Evolutionary conservation across 768 basidiomycete species (phyloP).

Genomic region (Panus rudis): DNA sequence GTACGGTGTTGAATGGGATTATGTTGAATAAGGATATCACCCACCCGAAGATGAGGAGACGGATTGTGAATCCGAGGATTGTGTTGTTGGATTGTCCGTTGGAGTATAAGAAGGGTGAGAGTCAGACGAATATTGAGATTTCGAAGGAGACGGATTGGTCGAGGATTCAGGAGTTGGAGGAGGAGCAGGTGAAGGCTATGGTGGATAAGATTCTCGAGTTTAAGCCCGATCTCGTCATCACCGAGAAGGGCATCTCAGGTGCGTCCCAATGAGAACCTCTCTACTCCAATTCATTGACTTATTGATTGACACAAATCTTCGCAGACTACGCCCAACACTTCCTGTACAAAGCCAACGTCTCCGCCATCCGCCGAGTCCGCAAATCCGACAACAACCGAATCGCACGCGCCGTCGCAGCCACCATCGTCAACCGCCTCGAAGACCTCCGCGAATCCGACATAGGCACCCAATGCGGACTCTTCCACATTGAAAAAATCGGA

Average conservation of each 20-base stretch:
- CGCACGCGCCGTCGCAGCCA: conserved; percentile 90
- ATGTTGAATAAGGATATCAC: conserved; percentile 99
- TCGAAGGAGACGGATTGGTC: conserved; percentile 92
- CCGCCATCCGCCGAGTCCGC: conserved; percentile 93
- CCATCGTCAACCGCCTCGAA: conserved; percentile 94
- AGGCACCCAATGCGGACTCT: conserved; percentile 91
- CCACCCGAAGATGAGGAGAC: conserved; percentile 91
- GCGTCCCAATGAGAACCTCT: conserved; percentile 27
- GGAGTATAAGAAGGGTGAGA: conserved; percentile 99
- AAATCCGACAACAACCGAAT: conserved; percentile 99
- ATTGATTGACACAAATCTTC: not conserved
- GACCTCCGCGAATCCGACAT: conserved; percentile 90
- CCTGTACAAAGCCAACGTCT: conserved; percentile 79
- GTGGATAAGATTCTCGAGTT: conserved; percentile 84
- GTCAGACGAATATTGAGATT: conserved; percentile 98
- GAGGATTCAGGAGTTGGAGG: conserved; percentile 88
- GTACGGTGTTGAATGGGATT: conserved; percentile 78
- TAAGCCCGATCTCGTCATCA: conserved; percentile 91
- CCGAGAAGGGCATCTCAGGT: conserved; percentile 98
- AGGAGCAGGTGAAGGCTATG: conserved; percentile 89
- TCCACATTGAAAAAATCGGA: conserved; percentile 94
- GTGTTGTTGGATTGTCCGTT: conserved; percentile 89
- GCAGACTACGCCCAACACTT: conserved; percentile 90
- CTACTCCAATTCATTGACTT: not conserved
- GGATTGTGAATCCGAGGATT: conserved; percentile 86